These are phyloP conservation scores for Cercis canadensis DNA, from an alignment of 306 rosid species.

Conservation along the genomic window DNA sequence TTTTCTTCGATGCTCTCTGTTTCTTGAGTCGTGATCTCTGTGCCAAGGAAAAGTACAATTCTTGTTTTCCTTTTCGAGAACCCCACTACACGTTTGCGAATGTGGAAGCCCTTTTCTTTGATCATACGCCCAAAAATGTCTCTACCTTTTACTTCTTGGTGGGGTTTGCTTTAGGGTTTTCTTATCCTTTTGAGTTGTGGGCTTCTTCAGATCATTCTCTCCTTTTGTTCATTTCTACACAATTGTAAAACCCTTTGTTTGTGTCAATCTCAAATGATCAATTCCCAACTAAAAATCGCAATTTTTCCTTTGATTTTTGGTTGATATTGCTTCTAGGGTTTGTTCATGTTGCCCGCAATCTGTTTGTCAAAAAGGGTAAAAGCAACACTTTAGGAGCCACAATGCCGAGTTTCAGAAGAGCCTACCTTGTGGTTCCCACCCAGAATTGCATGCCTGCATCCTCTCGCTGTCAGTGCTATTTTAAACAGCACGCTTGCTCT, in stretches of 20 bases:
- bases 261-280: background rate
- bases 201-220: conserved; percentile 37
- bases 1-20: conserved; percentile 41
- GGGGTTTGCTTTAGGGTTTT: conserved; percentile 51
- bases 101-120: background rate
- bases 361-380: conserved; percentile 27
- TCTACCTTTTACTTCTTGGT: conserved; percentile 27
- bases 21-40: conserved; percentile 26
- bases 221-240: conserved; percentile 35
- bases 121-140: conserved; percentile 39
- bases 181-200: conserved; percentile 23
- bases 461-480: conserved; percentile 1
- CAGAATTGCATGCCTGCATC: conserved; percentile 23
- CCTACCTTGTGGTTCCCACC: conserved; percentile 22
- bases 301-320: conserved; percentile 11
- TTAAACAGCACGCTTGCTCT: conserved; percentile 34
- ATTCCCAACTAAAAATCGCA: conserved; percentile 35
- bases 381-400: conserved; percentile 32
- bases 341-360: conserved; percentile 30
- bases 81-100: conserved; percentile 38
- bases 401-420: conserved; percentile 47
- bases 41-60: conserved; percentile 36
- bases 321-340: conserved; percentile 47
- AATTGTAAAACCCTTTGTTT: conserved; percentile 9
- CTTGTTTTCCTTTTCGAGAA: conserved; percentile 42